Percentiles rank a stretch among this genome's conserved stretches.
These are phyloP conservation scores for Hirschfeldia incana DNA, from an alignment of 345 rosid genomes.

Conservation along the genomic window DNA sequence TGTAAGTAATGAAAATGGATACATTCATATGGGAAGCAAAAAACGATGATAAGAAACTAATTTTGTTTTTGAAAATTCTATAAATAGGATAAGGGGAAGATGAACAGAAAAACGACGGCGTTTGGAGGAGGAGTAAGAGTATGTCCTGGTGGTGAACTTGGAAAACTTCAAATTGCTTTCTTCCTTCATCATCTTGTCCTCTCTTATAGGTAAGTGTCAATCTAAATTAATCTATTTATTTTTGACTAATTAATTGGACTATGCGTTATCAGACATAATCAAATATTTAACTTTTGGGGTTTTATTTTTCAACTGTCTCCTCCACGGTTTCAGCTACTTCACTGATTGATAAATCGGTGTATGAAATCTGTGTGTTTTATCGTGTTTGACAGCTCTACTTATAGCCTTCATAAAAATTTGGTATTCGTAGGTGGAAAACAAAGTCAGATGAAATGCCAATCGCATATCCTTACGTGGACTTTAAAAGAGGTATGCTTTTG, in stretches of 20 bases:
- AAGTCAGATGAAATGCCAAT: slow-evolving; percentile 68
- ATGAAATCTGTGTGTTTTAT: neutral
- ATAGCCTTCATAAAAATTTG: neutral
- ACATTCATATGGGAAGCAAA: neutral
- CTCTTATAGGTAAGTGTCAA: slow-evolving; percentile 52
- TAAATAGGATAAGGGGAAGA: slow-evolving; percentile 56
- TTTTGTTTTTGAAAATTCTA: neutral
- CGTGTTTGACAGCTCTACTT: neutral
- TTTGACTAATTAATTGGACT: slow-evolving; percentile 2
- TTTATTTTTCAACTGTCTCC: neutral
- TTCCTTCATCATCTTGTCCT: slow-evolving; percentile 94
- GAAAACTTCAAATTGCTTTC: slow-evolving; percentile 64
- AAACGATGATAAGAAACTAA: neutral
- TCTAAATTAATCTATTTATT: neutral
- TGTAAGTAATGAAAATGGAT: slow-evolving; percentile 38
- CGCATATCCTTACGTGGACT: slow-evolving; percentile 83
- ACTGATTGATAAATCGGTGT: neutral
- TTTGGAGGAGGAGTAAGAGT: slow-evolving; percentile 86
- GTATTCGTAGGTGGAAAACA: slow-evolving; percentile 61
- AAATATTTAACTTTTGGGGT: neutral
- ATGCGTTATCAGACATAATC: slow-evolving; percentile 36
- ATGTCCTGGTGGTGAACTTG: slow-evolving; percentile 89
- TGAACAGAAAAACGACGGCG: slow-evolving; percentile 59
- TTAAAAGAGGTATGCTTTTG: slow-evolving; percentile 59
- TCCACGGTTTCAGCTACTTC: neutral